Percentiles rank a stretch among this genome's conserved stretches.
Evolutionary conservation across 257 asterid species (phyloP).

Genomic region (Ligustrum vulgare): DNA sequence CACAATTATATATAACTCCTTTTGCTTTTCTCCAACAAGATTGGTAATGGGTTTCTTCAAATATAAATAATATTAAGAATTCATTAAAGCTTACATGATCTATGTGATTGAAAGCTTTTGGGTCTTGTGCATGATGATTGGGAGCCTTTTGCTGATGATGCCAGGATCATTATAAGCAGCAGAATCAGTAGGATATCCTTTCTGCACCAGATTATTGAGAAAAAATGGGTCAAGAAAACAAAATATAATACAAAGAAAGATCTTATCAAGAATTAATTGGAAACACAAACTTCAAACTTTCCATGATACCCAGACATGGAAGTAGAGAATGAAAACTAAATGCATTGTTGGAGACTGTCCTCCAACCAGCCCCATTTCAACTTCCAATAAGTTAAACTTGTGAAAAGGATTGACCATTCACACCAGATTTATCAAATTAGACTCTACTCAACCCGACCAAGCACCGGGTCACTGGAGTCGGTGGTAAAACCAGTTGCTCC

Average conservation of each 20-base stretch:
- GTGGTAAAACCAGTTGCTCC: too few species aligned
- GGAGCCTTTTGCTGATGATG: slow-evolving; percentile 74
- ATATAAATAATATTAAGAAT: slow-evolving; percentile 25
- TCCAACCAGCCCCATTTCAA: not conserved
- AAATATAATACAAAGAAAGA: not conserved
- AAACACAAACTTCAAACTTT: not conserved
- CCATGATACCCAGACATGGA: not conserved
- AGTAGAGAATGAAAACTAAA: not conserved
- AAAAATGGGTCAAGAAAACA: not conserved
- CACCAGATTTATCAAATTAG: not conserved
- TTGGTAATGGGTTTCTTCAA: slow-evolving; percentile 22
- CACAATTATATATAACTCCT: slow-evolving; percentile 19
- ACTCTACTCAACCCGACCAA: not conserved
- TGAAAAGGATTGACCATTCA: not conserved
- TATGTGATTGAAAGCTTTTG: slow-evolving; percentile 67
- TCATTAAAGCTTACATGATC: slow-evolving; percentile 44
- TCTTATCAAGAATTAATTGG: not conserved
- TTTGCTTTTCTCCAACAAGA: slow-evolving; percentile 26
- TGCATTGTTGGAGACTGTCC: not conserved
- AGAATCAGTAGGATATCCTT: slow-evolving; percentile 84
- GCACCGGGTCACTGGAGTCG: not conserved
- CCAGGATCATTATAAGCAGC: slow-evolving; percentile 92
- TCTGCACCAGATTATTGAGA: slow-evolving; percentile 51
- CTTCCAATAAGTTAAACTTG: not conserved
- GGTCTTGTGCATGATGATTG: slow-evolving; percentile 65